Percentiles rank a stretch among this genome's conserved stretches.
phyloP scores from a whole-genome alignment of 805 yeast genomes.

The Millerozyma miso region DNA sequence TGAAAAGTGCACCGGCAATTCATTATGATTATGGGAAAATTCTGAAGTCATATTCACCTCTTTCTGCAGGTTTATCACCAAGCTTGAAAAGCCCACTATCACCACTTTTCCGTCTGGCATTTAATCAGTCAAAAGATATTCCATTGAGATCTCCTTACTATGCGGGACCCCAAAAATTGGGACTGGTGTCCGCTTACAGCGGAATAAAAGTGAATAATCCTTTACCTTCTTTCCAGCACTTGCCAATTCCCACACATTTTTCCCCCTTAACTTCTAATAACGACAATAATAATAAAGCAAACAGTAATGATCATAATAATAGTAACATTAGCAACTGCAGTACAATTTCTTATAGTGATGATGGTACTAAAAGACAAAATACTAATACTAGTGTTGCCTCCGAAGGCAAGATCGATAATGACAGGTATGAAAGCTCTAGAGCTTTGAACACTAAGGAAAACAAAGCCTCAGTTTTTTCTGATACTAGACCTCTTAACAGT shows the following conservation, averaged over 20 bases:
- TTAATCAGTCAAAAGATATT: constrained; percentile 17
- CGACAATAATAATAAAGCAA: neutral
- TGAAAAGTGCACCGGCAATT: constrained; percentile 8
- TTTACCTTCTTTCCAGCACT: constrained; percentile 7
- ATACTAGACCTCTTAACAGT: neutral
- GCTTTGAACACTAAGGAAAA: neutral
- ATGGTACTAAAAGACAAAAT: neutral
- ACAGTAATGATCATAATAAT: neutral
- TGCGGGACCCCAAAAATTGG: neutral
- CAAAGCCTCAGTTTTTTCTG: neutral
- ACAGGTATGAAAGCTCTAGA: neutral
- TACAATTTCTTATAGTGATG: neutral
- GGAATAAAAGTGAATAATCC: constrained; percentile 1
- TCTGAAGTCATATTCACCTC: constrained; percentile 9
- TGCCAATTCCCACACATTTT: constrained; percentile 8
- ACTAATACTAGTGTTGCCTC: neutral
- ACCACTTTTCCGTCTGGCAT: constrained; percentile 38
- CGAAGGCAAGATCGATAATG: neutral
- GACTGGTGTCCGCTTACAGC: neutral
- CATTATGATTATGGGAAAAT: neutral
- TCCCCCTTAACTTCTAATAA: constrained; percentile 2
- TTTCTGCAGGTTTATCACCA: constrained; percentile 23
- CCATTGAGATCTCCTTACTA: neutral
- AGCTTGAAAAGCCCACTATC: constrained; percentile 34
- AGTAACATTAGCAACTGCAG: neutral